Percentiles rank a stretch among this genome's conserved stretches.
Evolutionary conservation across 2,329 filamentous ascomycete species (phyloP).

Genomic region (Stemphylium beticola): DNA sequence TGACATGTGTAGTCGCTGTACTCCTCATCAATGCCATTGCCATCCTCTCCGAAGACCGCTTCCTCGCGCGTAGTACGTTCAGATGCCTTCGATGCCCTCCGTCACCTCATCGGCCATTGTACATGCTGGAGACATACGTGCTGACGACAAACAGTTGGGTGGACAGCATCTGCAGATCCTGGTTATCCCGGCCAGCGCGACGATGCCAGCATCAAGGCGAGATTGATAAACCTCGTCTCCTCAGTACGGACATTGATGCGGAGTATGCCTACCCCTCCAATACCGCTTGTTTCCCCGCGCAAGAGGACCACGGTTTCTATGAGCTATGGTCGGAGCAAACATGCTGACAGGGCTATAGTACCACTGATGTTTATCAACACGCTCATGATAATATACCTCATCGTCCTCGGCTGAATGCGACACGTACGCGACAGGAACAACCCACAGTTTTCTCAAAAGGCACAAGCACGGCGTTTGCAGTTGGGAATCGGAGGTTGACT

Average conservation of each 20-base stretch:
- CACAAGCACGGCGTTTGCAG: constrained; percentile 3
- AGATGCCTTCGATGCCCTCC: neutral
- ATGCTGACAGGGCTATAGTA: constrained; percentile 35
- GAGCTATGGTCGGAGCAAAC: neutral
- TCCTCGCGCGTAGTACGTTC: constrained; percentile 77
- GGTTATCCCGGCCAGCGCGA: constrained; percentile 75
- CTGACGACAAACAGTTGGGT: constrained; percentile 69
- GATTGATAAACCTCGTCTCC: constrained; percentile 86
- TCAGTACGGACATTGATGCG: constrained; percentile 91
- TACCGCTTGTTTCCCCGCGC: neutral
- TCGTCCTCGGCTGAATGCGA: constrained; percentile 43
- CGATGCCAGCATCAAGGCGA: constrained; percentile 81
- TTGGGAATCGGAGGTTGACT: neutral
- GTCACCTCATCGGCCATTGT: neutral
- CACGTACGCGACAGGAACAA: constrained; percentile 8
- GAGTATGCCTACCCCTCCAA: constrained; percentile 64
- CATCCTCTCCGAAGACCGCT: constrained; percentile 92
- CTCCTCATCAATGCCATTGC: constrained; percentile 94
- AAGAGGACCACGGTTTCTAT: neutral
- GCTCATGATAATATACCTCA: constrained; percentile 47
- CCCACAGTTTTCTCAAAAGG: constrained; percentile 7
- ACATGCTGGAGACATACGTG: neutral
- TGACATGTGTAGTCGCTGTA: constrained; percentile 67
- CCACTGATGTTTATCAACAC: constrained; percentile 50
- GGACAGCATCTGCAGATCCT: constrained; percentile 73